Percentiles rank a stretch among this genome's conserved stretches.
Evolutionary conservation across 371 early-diverging fungal genomes (phyloP).

Genomic region (Mortierella sp.): DNA sequence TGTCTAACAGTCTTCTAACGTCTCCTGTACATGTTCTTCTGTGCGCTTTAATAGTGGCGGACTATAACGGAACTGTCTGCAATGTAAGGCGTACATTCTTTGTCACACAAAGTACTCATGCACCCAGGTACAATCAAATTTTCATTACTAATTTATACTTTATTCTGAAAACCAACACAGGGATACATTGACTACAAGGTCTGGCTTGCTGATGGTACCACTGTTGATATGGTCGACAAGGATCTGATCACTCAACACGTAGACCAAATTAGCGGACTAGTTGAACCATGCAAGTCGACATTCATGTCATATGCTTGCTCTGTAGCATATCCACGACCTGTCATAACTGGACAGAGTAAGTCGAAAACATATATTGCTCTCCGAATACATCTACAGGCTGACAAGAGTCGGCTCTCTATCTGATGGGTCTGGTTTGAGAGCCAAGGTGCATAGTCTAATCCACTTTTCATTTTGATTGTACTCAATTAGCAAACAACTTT

Average conservation of each 20-base stretch:
- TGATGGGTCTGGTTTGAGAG: too few species aligned
- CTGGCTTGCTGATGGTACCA: conserved; percentile 41
- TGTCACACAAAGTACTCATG: not conserved
- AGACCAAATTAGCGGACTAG: conserved; percentile 5
- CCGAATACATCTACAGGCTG: too few species aligned
- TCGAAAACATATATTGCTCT: not conserved
- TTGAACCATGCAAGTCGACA: conserved; percentile 46
- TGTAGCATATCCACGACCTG: conserved; percentile 49
- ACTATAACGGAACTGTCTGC: conserved; percentile 47
- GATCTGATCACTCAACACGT: conserved; percentile 6
- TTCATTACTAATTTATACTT: not conserved
- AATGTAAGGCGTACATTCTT: conserved; percentile 30
- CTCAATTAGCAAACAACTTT: conserved; percentile 32
- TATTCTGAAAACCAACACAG: conserved; percentile 19
- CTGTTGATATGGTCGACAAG: conserved; percentile 19
- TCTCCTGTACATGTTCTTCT: not conserved
- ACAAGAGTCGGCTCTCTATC: not conserved
- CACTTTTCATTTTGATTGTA: not conserved
- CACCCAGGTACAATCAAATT: not conserved
- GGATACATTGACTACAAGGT: conserved; percentile 50
- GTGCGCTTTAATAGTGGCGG: conserved; percentile 26
- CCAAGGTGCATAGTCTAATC: not conserved
- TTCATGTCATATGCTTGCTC: conserved; percentile 41
- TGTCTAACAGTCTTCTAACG: not conserved
- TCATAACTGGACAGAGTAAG: conserved; percentile 40